Percentiles rank a stretch among this genome's conserved stretches.
Conservation (phyloP, 768 basidiomycete species). For the Coprinellus aureogranulatus region DNA sequence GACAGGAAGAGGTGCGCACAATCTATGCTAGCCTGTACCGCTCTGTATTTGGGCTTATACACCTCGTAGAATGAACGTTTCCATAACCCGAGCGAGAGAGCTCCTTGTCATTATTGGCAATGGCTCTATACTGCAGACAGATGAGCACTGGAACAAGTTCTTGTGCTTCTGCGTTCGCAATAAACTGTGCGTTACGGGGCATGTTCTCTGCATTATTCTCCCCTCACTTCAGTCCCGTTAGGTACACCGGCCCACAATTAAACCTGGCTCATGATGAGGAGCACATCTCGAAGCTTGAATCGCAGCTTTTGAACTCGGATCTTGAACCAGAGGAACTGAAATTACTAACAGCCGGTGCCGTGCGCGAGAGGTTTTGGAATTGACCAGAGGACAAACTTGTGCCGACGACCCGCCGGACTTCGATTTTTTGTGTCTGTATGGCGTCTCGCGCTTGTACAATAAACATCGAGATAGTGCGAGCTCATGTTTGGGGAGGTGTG, state of each 20-base stretch:
- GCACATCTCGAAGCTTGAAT: conserved; percentile 27
- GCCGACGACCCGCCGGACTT: too few relatives aligned
- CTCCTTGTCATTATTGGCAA: conserved; percentile 51
- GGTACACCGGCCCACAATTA: conserved; percentile 45
- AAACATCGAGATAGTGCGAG: too few relatives aligned
- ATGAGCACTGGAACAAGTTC: conserved; percentile 53
- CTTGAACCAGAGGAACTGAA: neutral
- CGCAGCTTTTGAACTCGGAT: neutral
- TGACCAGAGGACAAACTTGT: too few relatives aligned
- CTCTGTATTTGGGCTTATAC: neutral
- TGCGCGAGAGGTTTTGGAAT: too few relatives aligned
- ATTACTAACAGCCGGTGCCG: neutral
- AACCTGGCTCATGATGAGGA: conserved; percentile 45
- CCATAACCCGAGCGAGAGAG: conserved; percentile 53
- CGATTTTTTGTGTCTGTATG: too few relatives aligned
- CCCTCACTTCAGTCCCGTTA: conserved; percentile 13
- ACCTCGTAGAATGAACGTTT: conserved; percentile 44
- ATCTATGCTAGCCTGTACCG: too few relatives aligned
- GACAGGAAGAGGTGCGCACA: conserved; percentile 43
- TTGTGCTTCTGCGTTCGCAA: conserved; percentile 47
- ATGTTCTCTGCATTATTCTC: neutral
- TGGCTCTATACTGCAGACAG: conserved; percentile 36
- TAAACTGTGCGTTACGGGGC: conserved; percentile 40
- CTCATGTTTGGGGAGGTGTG: too few relatives aligned
- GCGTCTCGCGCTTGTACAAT: too few relatives aligned